Base-by-base conservation (phyloP, 2,329 filamentous ascomycete species). In the Nectriaceae sp. region DNA sequence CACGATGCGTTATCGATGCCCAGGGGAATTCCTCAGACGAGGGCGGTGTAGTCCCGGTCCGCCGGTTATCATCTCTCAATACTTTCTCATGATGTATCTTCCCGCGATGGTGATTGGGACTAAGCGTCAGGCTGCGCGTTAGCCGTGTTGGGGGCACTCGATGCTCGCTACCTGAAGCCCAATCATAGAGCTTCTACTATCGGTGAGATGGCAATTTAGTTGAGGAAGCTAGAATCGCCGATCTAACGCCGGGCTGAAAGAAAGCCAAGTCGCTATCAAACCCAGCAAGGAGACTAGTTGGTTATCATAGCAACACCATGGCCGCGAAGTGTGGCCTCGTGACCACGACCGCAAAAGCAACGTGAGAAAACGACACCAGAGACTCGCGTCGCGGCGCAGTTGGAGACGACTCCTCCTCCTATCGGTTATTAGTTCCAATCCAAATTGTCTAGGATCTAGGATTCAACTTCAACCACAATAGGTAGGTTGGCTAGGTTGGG, bases 261-360 rank as follows among this genome's bases (percentile, higher is more conserved):
- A 6, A 19, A n/a, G n/a, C n/a, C 11, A 10, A 19, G 33, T 10
- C 11, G 11, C 8, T 36, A 36, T 36, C 16, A n/a, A 36, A 19
- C 26, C 26, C 8, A 31, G 26, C 8, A 36, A 36, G 24, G 13
- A 29, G 24, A 13, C 13, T 29, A 29, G 24, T 29, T 29, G n/a
- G 24, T 29, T 29, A 29, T 13, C 6, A 29, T 13, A 6, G 24
- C 13, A 22, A 39, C 22, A 33, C n/a, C 40, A 19, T 16, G 16
- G 8, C 10, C 16, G 11, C 16, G 19, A 3, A 42, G 22, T 33
- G 42, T 40, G 20, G 33, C 29, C 42, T 36, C 41, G 33, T 44
- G 39, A 48, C 45, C 36, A 38, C 15, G 36, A 42, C 11, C 11
- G 19, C 19, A 40, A 51, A 51, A 49, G 44, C 31, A 49, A 50